A percentile compares a stretch with the other conserved stretches of the same genome.
Conservation (phyloP, 768 basidiomycete genomes). For the Cystobasidium onofrii region DNA sequence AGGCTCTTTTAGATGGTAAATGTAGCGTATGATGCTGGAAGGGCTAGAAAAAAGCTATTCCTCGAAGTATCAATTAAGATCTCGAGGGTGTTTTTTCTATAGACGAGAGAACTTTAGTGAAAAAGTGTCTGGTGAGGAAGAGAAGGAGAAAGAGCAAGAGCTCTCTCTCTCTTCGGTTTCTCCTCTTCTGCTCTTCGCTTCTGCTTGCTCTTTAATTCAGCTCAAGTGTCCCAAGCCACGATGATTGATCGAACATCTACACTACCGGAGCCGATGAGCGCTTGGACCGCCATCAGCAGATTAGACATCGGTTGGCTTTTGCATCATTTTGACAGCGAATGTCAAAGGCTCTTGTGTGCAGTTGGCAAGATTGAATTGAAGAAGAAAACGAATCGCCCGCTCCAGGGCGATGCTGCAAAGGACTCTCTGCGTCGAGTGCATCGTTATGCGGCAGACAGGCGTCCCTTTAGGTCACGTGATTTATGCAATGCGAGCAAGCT, state of each 20-base stretch:
- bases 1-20: not conserved
- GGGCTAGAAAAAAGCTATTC: no score
- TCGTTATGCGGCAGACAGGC: no score
- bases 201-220: not conserved
- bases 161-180: not conserved
- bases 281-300: not conserved
- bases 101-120: not conserved
- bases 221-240: not conserved
- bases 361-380: no score
- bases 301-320: no score
- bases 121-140: slow-evolving; percentile 6
- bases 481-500: no score
- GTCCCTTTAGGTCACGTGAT: no score
- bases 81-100: not conserved
- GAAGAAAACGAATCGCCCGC: no score
- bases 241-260: not conserved
- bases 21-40: slow-evolving; percentile 12
- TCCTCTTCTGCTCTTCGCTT: no score
- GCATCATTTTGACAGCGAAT: no score
- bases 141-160: not conserved
- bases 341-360: no score
- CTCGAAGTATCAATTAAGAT: slow-evolving; percentile 17
- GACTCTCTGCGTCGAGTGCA: no score
- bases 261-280: not conserved
- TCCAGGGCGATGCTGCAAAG: no score